A percentile compares a stretch with the other conserved stretches of the same genome.
Evolutionary conservation across 1,284 basidiomycete species (phyloP).

Genomic region (Trametes pubescens): DNA sequence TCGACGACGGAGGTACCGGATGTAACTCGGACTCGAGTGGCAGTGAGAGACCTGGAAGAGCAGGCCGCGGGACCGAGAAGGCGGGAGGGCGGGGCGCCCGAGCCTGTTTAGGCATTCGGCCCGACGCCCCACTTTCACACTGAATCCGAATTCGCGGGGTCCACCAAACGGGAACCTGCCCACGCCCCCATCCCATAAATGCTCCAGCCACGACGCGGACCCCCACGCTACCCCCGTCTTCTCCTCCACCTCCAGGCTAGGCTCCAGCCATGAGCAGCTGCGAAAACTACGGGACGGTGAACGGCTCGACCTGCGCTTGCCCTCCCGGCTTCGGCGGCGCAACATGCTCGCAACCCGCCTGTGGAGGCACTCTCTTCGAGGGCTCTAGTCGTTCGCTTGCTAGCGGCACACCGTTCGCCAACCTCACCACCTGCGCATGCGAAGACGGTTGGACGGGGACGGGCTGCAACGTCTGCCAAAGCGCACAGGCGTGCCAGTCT

Average conservation of each 20-base stretch:
- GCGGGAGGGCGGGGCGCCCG: conserved; percentile 18
- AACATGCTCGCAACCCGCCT: conserved; percentile 74
- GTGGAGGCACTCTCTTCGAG: conserved; percentile 83
- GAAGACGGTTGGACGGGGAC: conserved; percentile 77
- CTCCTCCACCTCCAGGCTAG: background rate
- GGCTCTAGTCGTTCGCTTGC: conserved; percentile 62
- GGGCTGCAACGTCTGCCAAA: conserved; percentile 81
- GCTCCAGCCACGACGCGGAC: conserved; percentile 1
- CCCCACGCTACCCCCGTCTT: conserved; percentile 6
- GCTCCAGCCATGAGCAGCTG: conserved; percentile 48
- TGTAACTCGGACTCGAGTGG: background rate
- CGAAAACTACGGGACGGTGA: conserved; percentile 71
- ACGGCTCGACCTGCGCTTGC: conserved; percentile 70
- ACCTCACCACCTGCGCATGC: conserved; percentile 76
- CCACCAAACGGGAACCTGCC: conserved; percentile 16
- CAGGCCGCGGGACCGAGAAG: background rate
- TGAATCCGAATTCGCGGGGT: background rate
- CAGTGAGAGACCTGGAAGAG: background rate
- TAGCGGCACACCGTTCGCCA: conserved; percentile 56
- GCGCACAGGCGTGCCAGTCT: conserved; percentile 64
- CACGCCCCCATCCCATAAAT: conserved; percentile 14
- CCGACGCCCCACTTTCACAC: conserved; percentile 7
- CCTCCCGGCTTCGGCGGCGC: conserved; percentile 80
- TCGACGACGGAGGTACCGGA: background rate
- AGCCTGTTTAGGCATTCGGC: conserved; percentile 11